Conservation (phyloP, 345 rosid genomes). For the Physaria fendleri region DNA sequence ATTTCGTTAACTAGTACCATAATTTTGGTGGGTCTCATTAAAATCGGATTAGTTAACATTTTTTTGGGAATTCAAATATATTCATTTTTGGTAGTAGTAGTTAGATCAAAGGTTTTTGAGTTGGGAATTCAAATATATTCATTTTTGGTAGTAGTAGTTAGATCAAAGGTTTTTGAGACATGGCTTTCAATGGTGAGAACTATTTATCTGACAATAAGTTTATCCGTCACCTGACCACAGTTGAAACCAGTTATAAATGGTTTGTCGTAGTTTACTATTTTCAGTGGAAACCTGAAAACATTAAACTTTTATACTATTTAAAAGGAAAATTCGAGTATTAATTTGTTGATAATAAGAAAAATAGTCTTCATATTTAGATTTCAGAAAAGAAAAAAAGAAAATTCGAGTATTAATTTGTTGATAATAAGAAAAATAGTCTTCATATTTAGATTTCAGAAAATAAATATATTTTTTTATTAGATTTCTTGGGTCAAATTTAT, state of each 20-base stretch:
- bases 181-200: constrained; percentile 17
- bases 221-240: not conserved
- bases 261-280: not conserved
- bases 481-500: not conserved
- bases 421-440: not conserved
- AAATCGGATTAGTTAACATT: not conserved
- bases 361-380: not conserved
- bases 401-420: not conserved
- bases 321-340: not conserved
- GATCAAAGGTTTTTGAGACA: constrained; percentile 12
- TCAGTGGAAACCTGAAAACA: not conserved
- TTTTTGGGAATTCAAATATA: not conserved
- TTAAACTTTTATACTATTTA: not conserved
- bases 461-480: not conserved
- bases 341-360: not conserved
- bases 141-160: not conserved
- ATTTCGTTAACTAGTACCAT: not conserved
- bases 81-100: not conserved
- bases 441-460: not conserved
- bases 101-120: constrained; percentile 5
- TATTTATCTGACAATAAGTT: constrained; percentile 3
- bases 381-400: too few species aligned
- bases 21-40: constrained; percentile 1
- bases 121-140: not conserved
- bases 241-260: constrained; percentile 8